A percentile compares a stretch with the other conserved stretches of the same genome.
These are phyloP conservation scores for Sporothrix dimorphospora DNA, from an alignment of 2,329 filamentous ascomycete genomes.

Conservation along the genomic window DNA sequence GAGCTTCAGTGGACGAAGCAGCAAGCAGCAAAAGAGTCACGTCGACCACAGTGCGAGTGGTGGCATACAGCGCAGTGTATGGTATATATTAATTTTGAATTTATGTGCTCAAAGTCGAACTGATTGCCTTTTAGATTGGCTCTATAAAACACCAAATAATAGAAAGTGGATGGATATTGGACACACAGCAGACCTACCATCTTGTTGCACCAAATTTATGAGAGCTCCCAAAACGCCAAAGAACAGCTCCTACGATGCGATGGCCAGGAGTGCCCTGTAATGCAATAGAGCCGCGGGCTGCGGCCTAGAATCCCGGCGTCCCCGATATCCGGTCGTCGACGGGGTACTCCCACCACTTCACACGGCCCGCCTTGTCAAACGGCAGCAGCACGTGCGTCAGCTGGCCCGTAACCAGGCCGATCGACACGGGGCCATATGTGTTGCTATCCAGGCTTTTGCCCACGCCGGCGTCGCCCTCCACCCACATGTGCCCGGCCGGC, in stretches of 20 bases:
- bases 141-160: not conserved
- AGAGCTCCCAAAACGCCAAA: not conserved
- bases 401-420: conserved; percentile 72
- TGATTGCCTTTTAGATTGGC: too few species aligned
- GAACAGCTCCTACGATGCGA: not conserved
- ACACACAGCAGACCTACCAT: not conserved
- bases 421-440: conserved; percentile 82
- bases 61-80: too few species aligned
- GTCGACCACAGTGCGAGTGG: too few species aligned
- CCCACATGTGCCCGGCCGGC: conserved; percentile 87
- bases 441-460: conserved; percentile 81
- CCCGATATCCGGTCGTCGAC: conserved; percentile 28
- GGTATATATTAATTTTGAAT: too few species aligned
- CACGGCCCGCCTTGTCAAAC: conserved; percentile 58
- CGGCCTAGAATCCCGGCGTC: not conserved
- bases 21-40: not conserved
- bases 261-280: not conserved
- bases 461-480: conserved; percentile 84
- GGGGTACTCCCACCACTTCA: conserved; percentile 60
- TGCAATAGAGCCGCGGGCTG: not conserved
- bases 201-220: not conserved
- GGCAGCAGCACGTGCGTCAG: conserved; percentile 76
- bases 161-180: not conserved
- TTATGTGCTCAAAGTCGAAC: too few species aligned
- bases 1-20: not conserved